phyloP scores from a whole-genome alignment of 345 rosid species.

The Brassica incana region DNA sequence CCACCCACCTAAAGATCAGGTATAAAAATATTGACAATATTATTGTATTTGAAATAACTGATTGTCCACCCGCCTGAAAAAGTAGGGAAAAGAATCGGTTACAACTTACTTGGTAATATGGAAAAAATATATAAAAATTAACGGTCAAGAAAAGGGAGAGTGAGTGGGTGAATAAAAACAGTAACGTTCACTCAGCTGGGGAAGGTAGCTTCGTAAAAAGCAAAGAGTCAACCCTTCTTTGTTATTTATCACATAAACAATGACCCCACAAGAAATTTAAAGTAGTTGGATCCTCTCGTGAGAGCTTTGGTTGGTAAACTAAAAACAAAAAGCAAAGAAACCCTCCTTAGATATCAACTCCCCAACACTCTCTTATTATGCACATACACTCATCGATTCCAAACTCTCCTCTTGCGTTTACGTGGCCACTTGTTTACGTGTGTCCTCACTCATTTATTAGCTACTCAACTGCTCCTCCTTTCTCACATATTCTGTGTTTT shows the following conservation, averaged over 20 bases:
- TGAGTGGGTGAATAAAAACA: conserved; percentile 15
- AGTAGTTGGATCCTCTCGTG: conserved; percentile 23
- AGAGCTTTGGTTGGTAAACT: neutral
- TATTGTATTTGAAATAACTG: no score
- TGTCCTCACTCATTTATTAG: conserved; percentile 25
- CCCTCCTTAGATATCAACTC: conserved; percentile 45
- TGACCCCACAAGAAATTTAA: conserved; percentile 5
- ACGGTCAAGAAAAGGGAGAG: conserved; percentile 25
- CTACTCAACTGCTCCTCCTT: conserved; percentile 3
- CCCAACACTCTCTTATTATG: conserved; percentile 12
- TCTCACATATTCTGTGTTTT: neutral
- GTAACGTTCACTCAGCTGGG: conserved; percentile 29
- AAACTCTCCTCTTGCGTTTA: conserved; percentile 26
- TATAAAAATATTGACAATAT: no score
- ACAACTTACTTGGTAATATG: neutral
- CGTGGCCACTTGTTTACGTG: conserved; percentile 43
- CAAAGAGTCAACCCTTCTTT: neutral
- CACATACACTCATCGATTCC: conserved; percentile 20
- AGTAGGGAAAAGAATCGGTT: neutral
- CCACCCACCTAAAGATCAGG: neutral
- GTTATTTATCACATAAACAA: neutral
- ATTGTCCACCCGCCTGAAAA: no score
- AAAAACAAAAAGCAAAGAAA: conserved; percentile 9
- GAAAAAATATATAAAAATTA: neutral
- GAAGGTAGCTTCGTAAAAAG: conserved; percentile 37